phyloP scores from a whole-genome alignment of 495 filamentous ascomycete genomes.

The Tuber indicum region DNA sequence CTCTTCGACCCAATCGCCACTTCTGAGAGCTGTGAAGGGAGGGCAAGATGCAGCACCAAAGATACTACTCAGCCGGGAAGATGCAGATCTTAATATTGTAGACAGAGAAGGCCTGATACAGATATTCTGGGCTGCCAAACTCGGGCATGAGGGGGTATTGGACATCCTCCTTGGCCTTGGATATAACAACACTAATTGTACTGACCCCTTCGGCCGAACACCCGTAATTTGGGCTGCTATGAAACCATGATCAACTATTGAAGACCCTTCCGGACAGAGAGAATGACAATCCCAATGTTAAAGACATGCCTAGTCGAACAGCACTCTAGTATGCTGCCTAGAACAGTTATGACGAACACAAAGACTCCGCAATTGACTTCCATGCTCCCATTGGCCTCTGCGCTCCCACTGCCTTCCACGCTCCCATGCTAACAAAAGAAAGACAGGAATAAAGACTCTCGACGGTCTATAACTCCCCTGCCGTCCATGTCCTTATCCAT shows the following conservation, averaged over 20 bases:
- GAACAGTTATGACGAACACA: not conserved
- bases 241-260: not conserved
- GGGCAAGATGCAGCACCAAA: not conserved
- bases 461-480: too few relatives aligned
- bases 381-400: too few relatives aligned
- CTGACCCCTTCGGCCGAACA: not conserved
- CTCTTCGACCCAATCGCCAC: not conserved
- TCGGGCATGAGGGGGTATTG: not conserved
- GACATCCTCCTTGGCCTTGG: not conserved
- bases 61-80: not conserved
- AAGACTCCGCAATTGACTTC: too few relatives aligned
- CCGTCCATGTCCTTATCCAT: too few relatives aligned
- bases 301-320: not conserved
- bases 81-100: not conserved
- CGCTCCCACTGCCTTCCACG: too few relatives aligned
- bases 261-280: not conserved
- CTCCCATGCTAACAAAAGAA: too few relatives aligned
- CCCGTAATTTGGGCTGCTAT: not conserved
- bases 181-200: not conserved
- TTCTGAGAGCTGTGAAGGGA: not conserved
- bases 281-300: not conserved
- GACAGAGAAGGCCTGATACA: not conserved
- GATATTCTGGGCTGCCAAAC: not conserved
- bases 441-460: too few relatives aligned
- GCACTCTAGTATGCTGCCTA: not conserved